Evolutionary conservation across 352 stramenopile genomes (phyloP).

Genomic region (Hyaloperonospora arabidopsidis): DNA sequence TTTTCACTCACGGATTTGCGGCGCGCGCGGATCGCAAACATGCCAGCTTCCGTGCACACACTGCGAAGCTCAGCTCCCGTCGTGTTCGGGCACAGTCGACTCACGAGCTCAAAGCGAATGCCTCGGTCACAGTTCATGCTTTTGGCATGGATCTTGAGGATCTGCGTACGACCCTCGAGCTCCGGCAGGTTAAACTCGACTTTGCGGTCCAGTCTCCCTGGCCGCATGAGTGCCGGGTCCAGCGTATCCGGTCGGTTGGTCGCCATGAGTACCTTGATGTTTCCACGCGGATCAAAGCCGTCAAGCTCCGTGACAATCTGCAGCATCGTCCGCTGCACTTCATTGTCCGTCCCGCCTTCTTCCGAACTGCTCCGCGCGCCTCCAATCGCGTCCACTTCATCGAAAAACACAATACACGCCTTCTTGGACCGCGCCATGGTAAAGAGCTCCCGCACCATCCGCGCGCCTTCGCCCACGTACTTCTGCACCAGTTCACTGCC

Average conservation of each 20-base stretch:
- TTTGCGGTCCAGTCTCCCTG: slow-evolving; percentile 96
- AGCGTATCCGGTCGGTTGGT: slow-evolving; percentile 31
- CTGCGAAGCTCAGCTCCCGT: slow-evolving; percentile 96
- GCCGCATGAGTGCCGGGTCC: slow-evolving; percentile 30
- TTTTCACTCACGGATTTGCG: slow-evolving; percentile 99
- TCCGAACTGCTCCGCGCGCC: slow-evolving; percentile 81
- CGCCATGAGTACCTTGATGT: slow-evolving; percentile 95
- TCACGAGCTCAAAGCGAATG: slow-evolving; percentile 98
- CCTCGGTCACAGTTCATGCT: slow-evolving; percentile 98
- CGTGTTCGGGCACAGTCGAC: slow-evolving; percentile 96
- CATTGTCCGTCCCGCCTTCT: slow-evolving; percentile 95
- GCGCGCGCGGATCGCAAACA: slow-evolving; percentile 97
- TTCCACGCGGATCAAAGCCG: slow-evolving; percentile 96
- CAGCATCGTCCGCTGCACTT: slow-evolving; percentile 99
- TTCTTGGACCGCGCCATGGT: slow-evolving; percentile 99
- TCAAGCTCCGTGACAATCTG: slow-evolving; percentile 99
- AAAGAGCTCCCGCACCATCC: slow-evolving; percentile 99
- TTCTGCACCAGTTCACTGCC: slow-evolving; percentile 99
- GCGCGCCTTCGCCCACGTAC: slow-evolving; percentile 98
- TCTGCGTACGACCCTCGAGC: slow-evolving; percentile 97
- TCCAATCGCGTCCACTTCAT: slow-evolving; percentile 98
- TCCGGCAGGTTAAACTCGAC: slow-evolving; percentile 99
- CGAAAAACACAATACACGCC: slow-evolving; percentile 98
- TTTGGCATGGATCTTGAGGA: slow-evolving; percentile 99
- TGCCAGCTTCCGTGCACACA: slow-evolving; percentile 98